Evolutionary conservation across 345 rosid genomes (phyloP).

Genomic region (Nephelium lappaceum): DNA sequence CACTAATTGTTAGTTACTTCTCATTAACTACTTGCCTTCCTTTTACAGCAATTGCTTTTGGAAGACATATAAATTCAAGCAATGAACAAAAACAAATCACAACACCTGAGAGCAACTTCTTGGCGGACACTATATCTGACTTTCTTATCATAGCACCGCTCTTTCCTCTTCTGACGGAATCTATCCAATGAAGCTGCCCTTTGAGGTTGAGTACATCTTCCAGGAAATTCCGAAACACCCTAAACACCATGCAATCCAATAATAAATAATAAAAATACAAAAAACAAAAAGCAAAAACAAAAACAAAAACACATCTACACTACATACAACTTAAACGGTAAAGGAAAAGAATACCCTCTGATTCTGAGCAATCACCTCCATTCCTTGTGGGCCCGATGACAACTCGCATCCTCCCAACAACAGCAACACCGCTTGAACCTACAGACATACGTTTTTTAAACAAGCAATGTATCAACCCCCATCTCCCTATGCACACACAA

Average conservation of each 20-base stretch:
- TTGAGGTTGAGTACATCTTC: slow-evolving; percentile 73
- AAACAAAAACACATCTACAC: not conserved
- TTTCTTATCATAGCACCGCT: slow-evolving; percentile 92
- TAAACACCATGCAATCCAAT: slow-evolving; percentile 25
- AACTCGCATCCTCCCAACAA: slow-evolving; percentile 79
- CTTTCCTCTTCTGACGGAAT: slow-evolving; percentile 92
- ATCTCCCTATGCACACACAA: not conserved
- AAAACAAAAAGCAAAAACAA: too few species aligned
- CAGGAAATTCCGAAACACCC: slow-evolving; percentile 64
- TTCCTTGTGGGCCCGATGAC: slow-evolving; percentile 56
- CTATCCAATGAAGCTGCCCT: slow-evolving; percentile 85
- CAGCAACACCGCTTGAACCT: slow-evolving; percentile 85
- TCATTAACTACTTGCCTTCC: not conserved
- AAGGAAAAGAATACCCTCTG: slow-evolving; percentile 51
- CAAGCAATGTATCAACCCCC: not conserved
- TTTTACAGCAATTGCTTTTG: not conserved
- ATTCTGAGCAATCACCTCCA: slow-evolving; percentile 56
- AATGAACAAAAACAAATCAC: slow-evolving; percentile 2
- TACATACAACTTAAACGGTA: not conserved
- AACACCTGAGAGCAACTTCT: slow-evolving; percentile 93
- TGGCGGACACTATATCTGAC: slow-evolving; percentile 93
- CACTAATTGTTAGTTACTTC: not conserved
- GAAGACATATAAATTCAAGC: not conserved
- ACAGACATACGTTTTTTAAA: slow-evolving; percentile 10
- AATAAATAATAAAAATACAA: not conserved